Evolutionary conservation across 2,329 filamentous ascomycete species (phyloP).

Genomic region (Trichoderma gracile): DNA sequence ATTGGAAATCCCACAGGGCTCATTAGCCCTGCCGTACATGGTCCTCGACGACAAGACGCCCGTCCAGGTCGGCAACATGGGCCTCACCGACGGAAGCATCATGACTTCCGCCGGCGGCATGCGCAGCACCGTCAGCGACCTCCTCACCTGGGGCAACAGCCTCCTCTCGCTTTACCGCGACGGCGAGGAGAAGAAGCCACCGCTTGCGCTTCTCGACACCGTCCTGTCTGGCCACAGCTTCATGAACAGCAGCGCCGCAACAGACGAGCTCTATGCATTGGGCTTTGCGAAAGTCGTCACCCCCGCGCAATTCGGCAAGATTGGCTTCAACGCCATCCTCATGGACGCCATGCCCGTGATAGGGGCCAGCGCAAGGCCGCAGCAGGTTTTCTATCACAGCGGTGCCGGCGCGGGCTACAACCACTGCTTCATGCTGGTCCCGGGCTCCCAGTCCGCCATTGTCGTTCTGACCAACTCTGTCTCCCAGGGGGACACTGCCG

Average conservation of each 20-base stretch:
- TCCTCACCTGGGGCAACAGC: background rate
- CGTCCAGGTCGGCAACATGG: background rate
- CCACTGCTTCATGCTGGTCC: background rate
- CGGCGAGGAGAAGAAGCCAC: background rate
- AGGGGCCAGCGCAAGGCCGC: background rate
- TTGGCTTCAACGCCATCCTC: background rate
- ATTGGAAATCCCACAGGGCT: background rate
- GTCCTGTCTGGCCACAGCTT: background rate
- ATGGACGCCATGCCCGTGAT: background rate
- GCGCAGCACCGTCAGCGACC: background rate
- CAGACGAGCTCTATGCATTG: background rate
- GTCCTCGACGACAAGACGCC: background rate
- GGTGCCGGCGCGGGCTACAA: background rate
- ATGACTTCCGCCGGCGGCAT: background rate
- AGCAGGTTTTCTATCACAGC: background rate
- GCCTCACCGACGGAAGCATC: background rate
- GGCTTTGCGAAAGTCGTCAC: background rate
- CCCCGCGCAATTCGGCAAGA: background rate
- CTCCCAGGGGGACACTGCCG: background rate
- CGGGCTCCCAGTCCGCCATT: background rate
- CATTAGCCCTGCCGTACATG: background rate
- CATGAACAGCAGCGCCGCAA: background rate
- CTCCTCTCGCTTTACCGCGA: background rate
- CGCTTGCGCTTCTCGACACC: background rate
- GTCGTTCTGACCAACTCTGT: background rate